These are phyloP conservation scores for Chiua virens DNA, from an alignment of 768 basidiomycete genomes.

Conservation along the genomic window DNA sequence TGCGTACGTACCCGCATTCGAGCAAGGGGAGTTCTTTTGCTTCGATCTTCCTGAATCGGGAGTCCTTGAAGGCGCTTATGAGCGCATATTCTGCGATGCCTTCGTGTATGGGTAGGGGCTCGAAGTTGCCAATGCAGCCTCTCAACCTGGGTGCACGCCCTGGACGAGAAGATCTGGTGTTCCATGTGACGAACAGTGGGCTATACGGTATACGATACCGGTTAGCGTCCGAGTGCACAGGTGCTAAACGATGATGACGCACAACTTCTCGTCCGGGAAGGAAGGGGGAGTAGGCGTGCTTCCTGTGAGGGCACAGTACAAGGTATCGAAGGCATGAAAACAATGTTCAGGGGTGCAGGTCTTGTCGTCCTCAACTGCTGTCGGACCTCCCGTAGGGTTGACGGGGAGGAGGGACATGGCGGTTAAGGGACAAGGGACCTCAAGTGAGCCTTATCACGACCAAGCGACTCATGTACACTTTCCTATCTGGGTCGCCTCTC, in stretches of 20 bases:
- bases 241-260: slow-evolving; percentile 36
- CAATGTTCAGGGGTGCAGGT: slow-evolving; percentile 74
- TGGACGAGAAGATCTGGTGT: slow-evolving; percentile 61
- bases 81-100: slow-evolving; percentile 90
- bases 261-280: slow-evolving; percentile 82
- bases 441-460: neutral
- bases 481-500: slow-evolving; percentile 28
- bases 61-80: slow-evolving; percentile 87
- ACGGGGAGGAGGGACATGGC: slow-evolving; percentile 59
- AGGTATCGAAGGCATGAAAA: slow-evolving; percentile 77
- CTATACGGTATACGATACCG: slow-evolving; percentile 8
- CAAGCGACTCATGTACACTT: slow-evolving; percentile 8
- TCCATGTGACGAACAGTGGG: slow-evolving; percentile 98
- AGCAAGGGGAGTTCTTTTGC: slow-evolving; percentile 73
- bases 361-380: slow-evolving; percentile 40
- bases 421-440: slow-evolving; percentile 24
- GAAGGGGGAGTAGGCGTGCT: slow-evolving; percentile 52
- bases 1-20: slow-evolving; percentile 76
- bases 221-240: slow-evolving; percentile 4
- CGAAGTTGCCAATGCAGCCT: slow-evolving; percentile 96
- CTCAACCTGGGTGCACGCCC: slow-evolving; percentile 66
- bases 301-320: slow-evolving; percentile 72
- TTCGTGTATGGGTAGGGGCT: slow-evolving; percentile 65
- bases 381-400: slow-evolving; percentile 43
- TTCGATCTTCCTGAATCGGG: slow-evolving; percentile 80